phyloP scores from a whole-genome alignment of 2,329 filamentous ascomycete genomes.

The Penicillium sp. region DNA sequence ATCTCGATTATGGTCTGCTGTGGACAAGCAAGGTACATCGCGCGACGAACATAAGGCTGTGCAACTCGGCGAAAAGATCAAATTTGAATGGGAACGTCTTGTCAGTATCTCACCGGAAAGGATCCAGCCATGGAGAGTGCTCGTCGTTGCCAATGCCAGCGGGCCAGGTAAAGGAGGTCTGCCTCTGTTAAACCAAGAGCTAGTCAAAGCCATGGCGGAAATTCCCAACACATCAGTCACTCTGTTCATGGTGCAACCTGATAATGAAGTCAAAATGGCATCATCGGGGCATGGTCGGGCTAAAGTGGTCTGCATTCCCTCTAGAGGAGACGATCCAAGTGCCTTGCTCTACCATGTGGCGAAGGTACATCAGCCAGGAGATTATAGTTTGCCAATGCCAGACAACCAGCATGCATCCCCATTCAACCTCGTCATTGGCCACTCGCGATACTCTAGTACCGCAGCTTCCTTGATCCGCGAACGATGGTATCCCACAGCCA shows the following conservation, averaged over 20 bases:
- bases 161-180: slow-evolving; percentile 3
- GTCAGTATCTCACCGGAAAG: background rate
- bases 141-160: background rate
- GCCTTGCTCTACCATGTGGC: slow-evolving; percentile 1
- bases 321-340: background rate
- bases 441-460: slow-evolving; percentile 2
- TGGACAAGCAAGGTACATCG: background rate
- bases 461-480: slow-evolving; percentile 2
- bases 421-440: slow-evolving; percentile 1
- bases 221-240: background rate
- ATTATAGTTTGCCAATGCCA: background rate
- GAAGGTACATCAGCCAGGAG: slow-evolving; percentile 1
- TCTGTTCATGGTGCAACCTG: background rate
- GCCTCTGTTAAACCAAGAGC: slow-evolving; percentile 2
- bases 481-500: slow-evolving; percentile 2
- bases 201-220: slow-evolving; percentile 5
- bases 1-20: slow-evolving; percentile 2
- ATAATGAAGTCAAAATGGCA: background rate
- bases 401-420: background rate
- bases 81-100: slow-evolving; percentile 2
- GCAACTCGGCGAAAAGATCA: background rate
- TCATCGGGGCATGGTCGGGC: background rate
- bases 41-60: background rate
- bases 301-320: slow-evolving; percentile 1
- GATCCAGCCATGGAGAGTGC: background rate